Conservation (phyloP, 148 eudicot species). For the Heliosperma pusillum region DNA sequence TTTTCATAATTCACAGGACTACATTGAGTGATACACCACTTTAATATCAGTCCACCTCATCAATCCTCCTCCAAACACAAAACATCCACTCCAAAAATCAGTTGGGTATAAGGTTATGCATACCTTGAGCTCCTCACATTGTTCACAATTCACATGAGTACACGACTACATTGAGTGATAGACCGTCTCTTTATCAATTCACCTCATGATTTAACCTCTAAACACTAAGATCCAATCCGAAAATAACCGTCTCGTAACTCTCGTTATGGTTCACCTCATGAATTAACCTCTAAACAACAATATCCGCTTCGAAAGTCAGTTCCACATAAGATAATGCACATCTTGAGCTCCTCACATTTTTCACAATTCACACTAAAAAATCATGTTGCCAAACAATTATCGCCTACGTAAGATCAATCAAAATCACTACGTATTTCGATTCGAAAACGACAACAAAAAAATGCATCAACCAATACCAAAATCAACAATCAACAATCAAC, state of each 20-base stretch:
- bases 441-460: not conserved
- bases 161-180: not conserved
- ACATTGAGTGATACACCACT: not conserved
- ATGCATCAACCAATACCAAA: not conserved
- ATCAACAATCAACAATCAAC: not conserved
- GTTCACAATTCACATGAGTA: not conserved
- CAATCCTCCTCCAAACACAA: not conserved
- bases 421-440: not conserved
- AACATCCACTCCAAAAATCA: not conserved
- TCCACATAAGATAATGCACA: too few species aligned
- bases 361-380: not conserved
- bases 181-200: not conserved
- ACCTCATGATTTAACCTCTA: not conserved
- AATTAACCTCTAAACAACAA: not conserved
- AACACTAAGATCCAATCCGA: not conserved
- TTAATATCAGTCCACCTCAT: not conserved
- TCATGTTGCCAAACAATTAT: too few species aligned
- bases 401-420: too few species aligned
- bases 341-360: not conserved
- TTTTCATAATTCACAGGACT: not conserved
- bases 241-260: too few species aligned
- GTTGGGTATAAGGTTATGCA: not conserved
- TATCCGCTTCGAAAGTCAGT: not conserved
- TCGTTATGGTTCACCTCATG: too few species aligned
- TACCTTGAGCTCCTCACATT: not conserved